Conservation (phyloP, 2,329 filamentous ascomycete genomes). For the Scedosporium aurantiacum region DNA sequence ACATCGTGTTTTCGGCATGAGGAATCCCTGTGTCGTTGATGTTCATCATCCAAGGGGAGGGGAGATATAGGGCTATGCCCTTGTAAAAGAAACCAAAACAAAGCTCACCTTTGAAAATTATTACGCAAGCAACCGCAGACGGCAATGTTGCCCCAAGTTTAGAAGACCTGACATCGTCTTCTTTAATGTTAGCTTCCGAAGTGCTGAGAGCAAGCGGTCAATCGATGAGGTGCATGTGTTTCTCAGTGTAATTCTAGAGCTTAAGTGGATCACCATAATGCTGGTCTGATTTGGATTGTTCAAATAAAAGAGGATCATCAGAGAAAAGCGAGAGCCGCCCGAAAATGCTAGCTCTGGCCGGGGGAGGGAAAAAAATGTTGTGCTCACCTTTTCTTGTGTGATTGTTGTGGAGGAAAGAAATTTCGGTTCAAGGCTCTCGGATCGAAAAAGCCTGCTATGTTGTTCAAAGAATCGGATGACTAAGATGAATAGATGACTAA, state of each 20-base stretch:
- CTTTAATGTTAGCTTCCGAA: not conserved
- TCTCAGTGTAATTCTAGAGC: slow-evolving; percentile 48
- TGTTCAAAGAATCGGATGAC: too few relatives aligned
- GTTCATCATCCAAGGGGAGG: slow-evolving; percentile 43
- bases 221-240: slow-evolving; percentile 16
- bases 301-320: slow-evolving; percentile 31
- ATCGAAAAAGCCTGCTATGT: not conserved
- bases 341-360: not conserved
- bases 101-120: not conserved
- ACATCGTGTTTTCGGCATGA: slow-evolving; percentile 57
- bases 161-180: too few relatives aligned
- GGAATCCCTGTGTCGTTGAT: slow-evolving; percentile 54
- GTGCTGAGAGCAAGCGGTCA: not conserved
- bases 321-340: slow-evolving; percentile 17
- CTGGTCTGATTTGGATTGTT: slow-evolving; percentile 56
- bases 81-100: slow-evolving; percentile 11
- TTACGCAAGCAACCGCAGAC: too few relatives aligned
- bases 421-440: not conserved
- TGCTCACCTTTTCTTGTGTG: too few relatives aligned
- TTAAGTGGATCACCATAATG: slow-evolving; percentile 40
- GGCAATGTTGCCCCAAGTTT: too few relatives aligned
- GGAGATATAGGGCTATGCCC: not conserved
- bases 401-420: not conserved
- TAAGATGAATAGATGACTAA: not conserved
- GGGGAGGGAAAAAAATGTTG: too few relatives aligned